Evolutionary conservation across 768 basidiomycete species (phyloP), one percentile per base, ranked within the genome.

Genomic region (Crucibulum laeve): DNA sequence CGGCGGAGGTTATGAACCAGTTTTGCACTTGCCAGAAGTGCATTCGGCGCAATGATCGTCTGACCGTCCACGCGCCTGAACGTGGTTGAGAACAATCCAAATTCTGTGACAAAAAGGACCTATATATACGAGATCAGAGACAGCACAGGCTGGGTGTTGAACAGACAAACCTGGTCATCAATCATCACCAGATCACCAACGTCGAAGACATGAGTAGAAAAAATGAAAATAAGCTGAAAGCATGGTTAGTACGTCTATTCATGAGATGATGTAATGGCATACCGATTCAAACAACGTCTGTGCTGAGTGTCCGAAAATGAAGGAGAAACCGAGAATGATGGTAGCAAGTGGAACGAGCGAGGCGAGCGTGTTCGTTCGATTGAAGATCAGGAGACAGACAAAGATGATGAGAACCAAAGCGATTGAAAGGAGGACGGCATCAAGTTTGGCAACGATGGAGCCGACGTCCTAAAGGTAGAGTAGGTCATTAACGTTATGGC

Each of bases 151-250:
- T 51, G 52, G 1, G 46, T 17, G 34, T 1, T 11, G 35, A 21
- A 23, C 8, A 25, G 7, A 46, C 47, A 37, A 59, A 74, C 80
- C 61, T 81, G 76, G 43, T 82, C 80, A 54, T 90, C 88, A 49
- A 91, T 88, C 74, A 90, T 77, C 5, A 90, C 82, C 23, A 89
- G 63, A 53, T 91, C 87, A 5, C 87, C 87, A 5, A 90, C 83
- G 57, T 89, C 87, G 51, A 85, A 90, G n/a, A 87, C 83, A 55
- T 90, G 88, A 0, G 87, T 89, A 1, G 83, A 84, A 59, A 89
- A 88, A 46, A 89, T 88, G 67, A 90, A 90, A 53, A 90, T 84
- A 17, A 90, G 74, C 85, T 87, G 39, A 3, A 22, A 2, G 25
- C 24, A 49, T 23, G 11, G 32, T 37, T 38, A 48, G 40, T 13